phyloP scores from a whole-genome alignment of 306 rosid genomes.

The Lagenaria siceraria region DNA sequence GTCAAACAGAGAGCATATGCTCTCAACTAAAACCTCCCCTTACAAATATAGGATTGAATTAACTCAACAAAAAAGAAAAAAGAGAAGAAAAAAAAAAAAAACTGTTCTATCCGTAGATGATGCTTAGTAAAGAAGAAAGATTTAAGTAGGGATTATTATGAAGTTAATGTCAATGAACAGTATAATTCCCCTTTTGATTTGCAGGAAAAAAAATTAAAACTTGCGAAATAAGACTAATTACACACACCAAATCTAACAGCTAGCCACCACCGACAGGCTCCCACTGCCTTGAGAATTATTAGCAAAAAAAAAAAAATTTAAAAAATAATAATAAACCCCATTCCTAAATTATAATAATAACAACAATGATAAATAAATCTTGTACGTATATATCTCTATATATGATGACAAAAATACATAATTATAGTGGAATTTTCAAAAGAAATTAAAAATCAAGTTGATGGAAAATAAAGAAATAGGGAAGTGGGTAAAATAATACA shows the following conservation, averaged over 20 bases:
- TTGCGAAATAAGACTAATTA: not conserved
- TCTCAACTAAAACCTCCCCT: no score
- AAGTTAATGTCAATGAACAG: slow-evolving; percentile 2
- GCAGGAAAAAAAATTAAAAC: not conserved
- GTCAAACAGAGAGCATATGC: no score
- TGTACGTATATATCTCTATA: not conserved
- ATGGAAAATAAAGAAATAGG: not conserved
- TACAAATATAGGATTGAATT: no score
- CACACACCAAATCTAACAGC: slow-evolving; percentile 2
- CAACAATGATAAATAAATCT: not conserved
- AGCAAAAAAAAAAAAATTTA: not conserved
- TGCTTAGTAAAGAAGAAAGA: not conserved
- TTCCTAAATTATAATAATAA: not conserved
- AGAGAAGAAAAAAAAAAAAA: no score
- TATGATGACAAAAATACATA: not conserved
- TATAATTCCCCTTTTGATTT: not conserved
- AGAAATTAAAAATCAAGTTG: not conserved
- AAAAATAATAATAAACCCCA: not conserved
- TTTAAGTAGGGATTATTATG: not conserved
- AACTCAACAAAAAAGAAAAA: no score
- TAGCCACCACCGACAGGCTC: not conserved
- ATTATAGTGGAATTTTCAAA: not conserved
- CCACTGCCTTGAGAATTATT: not conserved
- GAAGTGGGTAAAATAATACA: not conserved
- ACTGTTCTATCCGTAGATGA: not conserved